Base-by-base conservation (phyloP, 768 basidiomycete species). In the Lactifluus subvellereus region DNA sequence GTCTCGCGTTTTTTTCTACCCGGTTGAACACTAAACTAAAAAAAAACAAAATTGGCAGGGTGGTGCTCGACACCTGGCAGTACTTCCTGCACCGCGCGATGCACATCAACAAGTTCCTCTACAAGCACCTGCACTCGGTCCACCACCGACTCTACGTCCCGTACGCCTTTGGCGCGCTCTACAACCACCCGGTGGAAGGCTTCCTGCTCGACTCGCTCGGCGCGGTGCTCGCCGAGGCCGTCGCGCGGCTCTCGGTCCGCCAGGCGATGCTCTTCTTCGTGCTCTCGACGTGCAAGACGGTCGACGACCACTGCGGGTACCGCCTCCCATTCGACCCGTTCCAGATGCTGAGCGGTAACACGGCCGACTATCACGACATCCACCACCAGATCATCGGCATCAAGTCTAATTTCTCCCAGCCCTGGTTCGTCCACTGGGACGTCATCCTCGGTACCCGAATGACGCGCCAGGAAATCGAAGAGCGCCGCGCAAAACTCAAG, bases 351-450 rank as follows among this genome's bases (percentile, higher is more conserved):
- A 90, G 86, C 54, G 76, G 80, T 4, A 99, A 99, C 72, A 97
- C 93, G 72, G 89, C 94, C 1, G 92, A 96, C 74, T 99, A 96
- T 74, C 96, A 98, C 73, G 96, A 98, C 73, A 97, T 98, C 64
- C 96, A 98, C 71, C 96, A 98, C 74, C 94, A 95, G 85, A 72
- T 78, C 38, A 82, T 90, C 64, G 96, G 96, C 3, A 91, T 97
- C 77, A 98, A 98, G 75, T 88, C 86, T 48, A 99, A 99, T 72
- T 99, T 94, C 72, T 81, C 90, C 1, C 95, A 98, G 71, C 95
- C 95, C 0, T 98, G 94, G 79, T 99, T 95, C 74, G 78, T 95
- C 49, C 94, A 96, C 69, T 98, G 94, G 94, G 95, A 98, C 71
- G 75, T 75, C 9, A 71, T 97, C 30, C 79, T 97, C 58, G 89